Evolutionary conservation across 208 protist species (phyloP), one percentile per base, ranked within the genome.

Genomic region (Trypanosoma melophagium): DNA sequence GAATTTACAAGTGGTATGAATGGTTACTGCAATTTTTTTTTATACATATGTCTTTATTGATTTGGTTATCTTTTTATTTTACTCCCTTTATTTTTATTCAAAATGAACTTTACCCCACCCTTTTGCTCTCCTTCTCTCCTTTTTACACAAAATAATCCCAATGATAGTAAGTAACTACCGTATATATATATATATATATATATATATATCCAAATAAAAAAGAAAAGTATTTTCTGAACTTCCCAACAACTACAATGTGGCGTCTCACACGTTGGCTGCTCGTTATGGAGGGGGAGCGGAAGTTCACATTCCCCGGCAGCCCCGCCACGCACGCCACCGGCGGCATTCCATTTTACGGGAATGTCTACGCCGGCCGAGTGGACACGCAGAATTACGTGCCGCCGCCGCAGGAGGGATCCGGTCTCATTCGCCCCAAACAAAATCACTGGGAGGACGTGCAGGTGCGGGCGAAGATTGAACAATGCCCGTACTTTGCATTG

Each of bases 401-500:
- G 4, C 80, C 78, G 12, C 66, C 62, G 8, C 83, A 92, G 64
- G 86, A 86, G 44, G 71, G 64, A 13, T 76, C 73, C 14, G 79
- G 77, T 8, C 70, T 82, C 22, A 66, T 91, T 22, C 71, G 79
- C 24, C 79, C 72, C 44, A 75, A 79, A 22, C 66, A 77, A 41
- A 84, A 70, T 56, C 65, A 90, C 22, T 95, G 86, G 86, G 85
- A 93, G 54, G 76, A 93, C 71, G 76, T 82, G 19, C 62, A 51
- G 45, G 71, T 86, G 22, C 84, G 79, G 9, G 53, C 60, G 24
- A 88, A 86, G 75, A 81, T 95, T 47, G 69, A 80, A 10, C 16
- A 61, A 13, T 95, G 89, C 62, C 89, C 89, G 16, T 95, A 95
- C 81, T 95, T 95, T 71, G 86, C 89, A 1, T 80, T 95, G 31